These are phyloP conservation scores for Pseudoscleropodium purum DNA, from an alignment of 225 moss, liverwort and hornwort genomes.

Conservation along the genomic window DNA sequence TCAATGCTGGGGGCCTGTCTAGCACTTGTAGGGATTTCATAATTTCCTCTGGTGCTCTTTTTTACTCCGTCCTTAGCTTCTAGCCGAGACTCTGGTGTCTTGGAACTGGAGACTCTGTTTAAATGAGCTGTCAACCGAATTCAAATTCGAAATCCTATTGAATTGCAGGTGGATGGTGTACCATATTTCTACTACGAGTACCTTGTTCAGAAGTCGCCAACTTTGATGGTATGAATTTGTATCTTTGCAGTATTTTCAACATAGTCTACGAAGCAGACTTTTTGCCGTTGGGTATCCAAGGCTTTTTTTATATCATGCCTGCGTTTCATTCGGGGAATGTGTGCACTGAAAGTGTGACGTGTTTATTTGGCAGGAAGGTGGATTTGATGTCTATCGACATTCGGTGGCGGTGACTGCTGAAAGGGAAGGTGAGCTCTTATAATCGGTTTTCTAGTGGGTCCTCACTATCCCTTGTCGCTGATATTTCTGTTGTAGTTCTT, in stretches of 20 bases:
- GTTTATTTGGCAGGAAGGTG: slow-evolving; percentile 46
- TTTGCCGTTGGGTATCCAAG: not conserved
- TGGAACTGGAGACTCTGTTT: not conserved
- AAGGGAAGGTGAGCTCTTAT: slow-evolving; percentile 63
- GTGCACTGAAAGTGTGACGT: not conserved
- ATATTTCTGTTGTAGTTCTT: not conserved
- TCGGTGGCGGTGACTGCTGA: slow-evolving; percentile 86
- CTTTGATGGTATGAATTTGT: slow-evolving; percentile 44
- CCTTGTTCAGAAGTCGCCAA: slow-evolving; percentile 90
- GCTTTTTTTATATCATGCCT: not conserved
- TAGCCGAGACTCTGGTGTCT: not conserved
- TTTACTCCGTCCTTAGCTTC: not conserved
- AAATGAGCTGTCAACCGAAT: not conserved
- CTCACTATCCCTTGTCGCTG: not conserved
- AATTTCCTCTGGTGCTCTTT: not conserved
- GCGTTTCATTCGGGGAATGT: not conserved
- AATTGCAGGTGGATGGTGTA: slow-evolving; percentile 68
- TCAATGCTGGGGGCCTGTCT: not conserved
- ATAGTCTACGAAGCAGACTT: not conserved
- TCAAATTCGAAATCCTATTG: not conserved
- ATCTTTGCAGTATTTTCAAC: not conserved
- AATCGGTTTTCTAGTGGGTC: not conserved
- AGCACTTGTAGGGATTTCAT: not conserved
- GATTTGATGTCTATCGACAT: slow-evolving; percentile 74
- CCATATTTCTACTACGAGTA: slow-evolving; percentile 97